A percentile compares a stretch with the other conserved stretches of the same genome.
Evolutionary conservation across 2,329 filamentous ascomycete species (phyloP).

Genomic region (Paecilomyces sp.): DNA sequence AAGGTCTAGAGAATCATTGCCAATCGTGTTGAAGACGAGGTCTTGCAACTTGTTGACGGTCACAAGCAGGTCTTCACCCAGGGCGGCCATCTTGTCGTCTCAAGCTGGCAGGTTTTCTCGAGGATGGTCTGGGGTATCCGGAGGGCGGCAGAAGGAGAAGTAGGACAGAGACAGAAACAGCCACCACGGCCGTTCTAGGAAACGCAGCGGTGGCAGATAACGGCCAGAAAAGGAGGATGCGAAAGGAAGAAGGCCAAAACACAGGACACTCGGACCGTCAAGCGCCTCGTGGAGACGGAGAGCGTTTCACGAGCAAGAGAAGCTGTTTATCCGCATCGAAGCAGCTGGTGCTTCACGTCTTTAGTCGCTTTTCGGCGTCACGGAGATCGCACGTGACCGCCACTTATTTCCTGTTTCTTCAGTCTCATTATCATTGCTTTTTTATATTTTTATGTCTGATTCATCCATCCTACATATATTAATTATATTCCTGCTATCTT

Average conservation of each 20-base stretch:
- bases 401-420: too few relatives aligned
- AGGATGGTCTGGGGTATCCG: neutral
- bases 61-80: constrained; percentile 89
- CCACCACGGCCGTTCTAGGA: neutral
- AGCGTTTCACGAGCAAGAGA: neutral
- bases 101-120: neutral
- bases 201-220: neutral
- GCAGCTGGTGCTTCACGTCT: too few relatives aligned
- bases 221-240: neutral
- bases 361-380: too few relatives aligned
- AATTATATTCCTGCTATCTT: too few relatives aligned
- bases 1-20: constrained; percentile 93
- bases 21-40: constrained; percentile 98
- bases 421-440: too few relatives aligned
- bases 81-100: constrained; percentile 66
- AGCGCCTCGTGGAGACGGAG: neutral
- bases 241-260: neutral
- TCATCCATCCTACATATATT: too few relatives aligned
- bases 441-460: too few relatives aligned
- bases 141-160: neutral
- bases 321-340: neutral
- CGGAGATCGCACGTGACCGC: too few relatives aligned
- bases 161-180: neutral
- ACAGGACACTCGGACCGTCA: neutral
- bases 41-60: constrained; percentile 99